Conservation (phyloP, 2,329 filamentous ascomycete species). For the Aspergillus felis region DNA sequence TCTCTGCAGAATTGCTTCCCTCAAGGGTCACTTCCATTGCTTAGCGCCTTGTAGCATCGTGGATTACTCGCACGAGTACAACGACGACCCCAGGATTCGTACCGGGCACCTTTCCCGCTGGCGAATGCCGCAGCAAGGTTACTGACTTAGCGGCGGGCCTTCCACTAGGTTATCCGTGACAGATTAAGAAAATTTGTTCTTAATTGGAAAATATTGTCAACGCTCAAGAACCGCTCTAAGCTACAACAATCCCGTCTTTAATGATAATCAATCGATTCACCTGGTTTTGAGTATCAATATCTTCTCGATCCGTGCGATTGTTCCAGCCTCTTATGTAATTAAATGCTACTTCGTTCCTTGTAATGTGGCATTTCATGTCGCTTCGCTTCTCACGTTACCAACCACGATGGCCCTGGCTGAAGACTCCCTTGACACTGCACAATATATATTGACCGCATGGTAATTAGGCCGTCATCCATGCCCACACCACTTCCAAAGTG, state of each 20-base stretch:
- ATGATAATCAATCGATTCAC: background rate
- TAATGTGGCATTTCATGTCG: background rate
- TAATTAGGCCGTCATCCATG: background rate
- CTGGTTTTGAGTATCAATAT: background rate
- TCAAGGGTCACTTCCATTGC: conserved; percentile 53
- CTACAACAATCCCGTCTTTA: background rate
- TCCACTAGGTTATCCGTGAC: conserved; percentile 41
- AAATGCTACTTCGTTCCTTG: background rate
- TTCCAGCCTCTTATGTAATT: background rate
- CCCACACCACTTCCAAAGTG: background rate
- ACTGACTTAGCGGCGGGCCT: conserved; percentile 34
- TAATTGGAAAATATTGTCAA: background rate
- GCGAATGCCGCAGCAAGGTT: conserved; percentile 34
- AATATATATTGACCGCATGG: background rate
- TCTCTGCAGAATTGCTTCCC: conserved; percentile 59
- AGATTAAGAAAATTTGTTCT: conserved; percentile 23
- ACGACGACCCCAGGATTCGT: conserved; percentile 52
- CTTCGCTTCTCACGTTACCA: background rate
- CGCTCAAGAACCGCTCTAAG: fast-evolving
- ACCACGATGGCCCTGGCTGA: background rate
- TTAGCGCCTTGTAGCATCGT: conserved; percentile 52
- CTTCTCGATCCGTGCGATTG: background rate
- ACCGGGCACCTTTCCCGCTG: conserved; percentile 49
- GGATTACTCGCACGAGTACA: conserved; percentile 54
- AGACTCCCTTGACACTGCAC: background rate